Conservation (phyloP, 2,329 filamentous ascomycete species). For the Ceratocystis lukuohia region DNA sequence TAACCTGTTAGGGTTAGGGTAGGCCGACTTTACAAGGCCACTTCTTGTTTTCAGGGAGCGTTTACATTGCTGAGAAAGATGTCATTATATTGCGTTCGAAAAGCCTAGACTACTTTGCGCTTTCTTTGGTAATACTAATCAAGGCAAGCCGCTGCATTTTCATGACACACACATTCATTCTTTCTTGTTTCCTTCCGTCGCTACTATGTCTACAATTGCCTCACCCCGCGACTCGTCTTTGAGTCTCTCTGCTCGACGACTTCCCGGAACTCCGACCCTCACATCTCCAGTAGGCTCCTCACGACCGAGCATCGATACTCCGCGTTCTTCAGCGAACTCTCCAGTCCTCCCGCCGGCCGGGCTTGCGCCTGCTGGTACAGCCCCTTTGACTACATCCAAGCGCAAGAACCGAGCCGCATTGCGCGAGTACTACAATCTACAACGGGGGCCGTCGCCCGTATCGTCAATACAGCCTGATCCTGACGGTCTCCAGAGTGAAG, state of each 20-base stretch:
- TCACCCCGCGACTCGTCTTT: slow-evolving; percentile 46
- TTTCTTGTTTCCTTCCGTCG: not conserved
- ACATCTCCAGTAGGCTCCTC: slow-evolving; percentile 55
- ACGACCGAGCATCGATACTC: slow-evolving; percentile 57
- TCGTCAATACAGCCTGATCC: slow-evolving; percentile 12
- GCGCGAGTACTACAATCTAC: slow-evolving; percentile 85
- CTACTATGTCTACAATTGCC: slow-evolving; percentile 50
- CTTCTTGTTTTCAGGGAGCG: not conserved
- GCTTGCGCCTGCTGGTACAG: slow-evolving; percentile 21
- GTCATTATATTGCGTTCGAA: not conserved
- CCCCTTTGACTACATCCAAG: slow-evolving; percentile 28
- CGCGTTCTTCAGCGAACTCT: slow-evolving; percentile 46
- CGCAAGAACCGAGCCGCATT: slow-evolving; percentile 70
- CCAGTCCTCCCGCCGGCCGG: slow-evolving; percentile 27
- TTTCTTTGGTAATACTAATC: not conserved
- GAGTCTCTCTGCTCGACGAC: slow-evolving; percentile 33
- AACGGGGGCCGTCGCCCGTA: slow-evolving; percentile 24
- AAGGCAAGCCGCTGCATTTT: not conserved
- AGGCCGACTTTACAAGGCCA: slow-evolving; percentile 4
- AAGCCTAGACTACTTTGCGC: too few species aligned
- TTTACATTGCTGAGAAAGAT: slow-evolving; percentile 9
- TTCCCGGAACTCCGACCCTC: slow-evolving; percentile 33
- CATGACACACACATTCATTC: not conserved
- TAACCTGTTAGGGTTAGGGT: not conserved
- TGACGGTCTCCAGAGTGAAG: slow-evolving; percentile 35